phyloP scores from a whole-genome alignment of 2,329 filamentous ascomycete genomes.

The Diaporthe caulivora region DNA sequence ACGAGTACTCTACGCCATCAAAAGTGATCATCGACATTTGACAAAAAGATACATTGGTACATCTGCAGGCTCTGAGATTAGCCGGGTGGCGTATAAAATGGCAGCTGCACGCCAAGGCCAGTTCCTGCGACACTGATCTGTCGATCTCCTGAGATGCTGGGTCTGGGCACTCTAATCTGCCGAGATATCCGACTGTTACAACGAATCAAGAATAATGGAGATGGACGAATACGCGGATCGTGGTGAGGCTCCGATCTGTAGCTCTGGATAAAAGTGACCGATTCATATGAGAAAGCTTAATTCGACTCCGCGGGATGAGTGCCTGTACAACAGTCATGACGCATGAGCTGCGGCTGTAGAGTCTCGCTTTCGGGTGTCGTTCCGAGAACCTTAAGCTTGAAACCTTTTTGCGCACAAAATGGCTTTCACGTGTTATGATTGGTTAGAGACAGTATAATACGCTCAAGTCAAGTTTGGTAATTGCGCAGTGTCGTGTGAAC shows the following conservation, averaged over 20 bases:
- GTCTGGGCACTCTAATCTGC: neutral
- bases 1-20: no score
- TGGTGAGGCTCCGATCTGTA: neutral
- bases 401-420: no score
- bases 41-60: neutral
- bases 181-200: neutral
- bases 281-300: conserved; percentile 11
- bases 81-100: neutral
- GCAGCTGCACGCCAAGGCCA: neutral
- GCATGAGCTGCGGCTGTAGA: neutral
- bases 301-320: neutral
- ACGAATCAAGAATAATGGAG: no score
- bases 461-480: neutral
- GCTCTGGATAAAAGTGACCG: neutral
- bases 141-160: neutral
- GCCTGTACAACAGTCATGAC: neutral
- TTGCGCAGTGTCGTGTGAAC: neutral
- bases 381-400: neutral
- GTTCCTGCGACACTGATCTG: neutral
- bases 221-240: neutral
- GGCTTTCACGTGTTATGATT: neutral
- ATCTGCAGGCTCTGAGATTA: neutral
- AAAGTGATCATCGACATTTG: no score
- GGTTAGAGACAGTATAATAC: neutral
- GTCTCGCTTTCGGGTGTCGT: neutral